Evolutionary conservation across 2,329 filamentous ascomycete species (phyloP).

Genomic region (Trichophyton simii): DNA sequence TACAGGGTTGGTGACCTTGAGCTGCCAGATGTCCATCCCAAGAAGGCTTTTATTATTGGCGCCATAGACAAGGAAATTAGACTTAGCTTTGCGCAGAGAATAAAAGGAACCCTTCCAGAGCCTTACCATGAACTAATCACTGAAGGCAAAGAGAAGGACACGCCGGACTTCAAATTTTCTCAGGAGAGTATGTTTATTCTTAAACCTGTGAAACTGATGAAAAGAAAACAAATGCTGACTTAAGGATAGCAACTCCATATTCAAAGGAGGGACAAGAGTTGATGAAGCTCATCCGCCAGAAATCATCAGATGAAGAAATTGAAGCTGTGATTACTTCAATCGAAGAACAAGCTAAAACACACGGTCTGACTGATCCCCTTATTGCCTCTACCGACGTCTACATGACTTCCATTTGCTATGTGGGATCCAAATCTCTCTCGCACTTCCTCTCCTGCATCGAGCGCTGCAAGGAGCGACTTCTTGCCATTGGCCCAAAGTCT

Average conservation of each 20-base stretch:
- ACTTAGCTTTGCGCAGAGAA: conserved; percentile 87
- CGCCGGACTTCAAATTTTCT: conserved; percentile 87
- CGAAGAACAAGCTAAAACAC: conserved; percentile 60
- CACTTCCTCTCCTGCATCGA: conserved; percentile 95
- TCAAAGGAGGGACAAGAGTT: conserved; percentile 73
- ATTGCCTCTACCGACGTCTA: conserved; percentile 87
- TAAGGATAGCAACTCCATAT: conserved; percentile 57
- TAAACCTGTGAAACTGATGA: conserved; percentile 2
- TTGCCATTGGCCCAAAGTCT: conserved; percentile 63
- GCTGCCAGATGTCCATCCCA: conserved; percentile 64
- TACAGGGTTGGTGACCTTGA: conserved; percentile 63
- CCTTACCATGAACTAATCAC: conserved; percentile 71
- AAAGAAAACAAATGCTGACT: conserved; percentile 8
- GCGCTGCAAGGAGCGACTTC: conserved; percentile 76
- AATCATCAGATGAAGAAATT: conserved; percentile 77
- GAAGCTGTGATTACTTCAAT: conserved; percentile 68
- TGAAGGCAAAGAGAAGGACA: conserved; percentile 82
- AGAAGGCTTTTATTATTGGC: conserved; percentile 85
- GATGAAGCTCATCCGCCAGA: conserved; percentile 64
- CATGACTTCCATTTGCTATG: conserved; percentile 81
- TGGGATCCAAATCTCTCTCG: conserved; percentile 89
- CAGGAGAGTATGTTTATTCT: conserved; percentile 48
- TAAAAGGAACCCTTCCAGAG: conserved; percentile 81
- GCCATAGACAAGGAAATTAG: conserved; percentile 94
- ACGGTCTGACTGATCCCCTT: conserved; percentile 58